Conservation (phyloP, 495 filamentous ascomycete genomes). For the Penicillium salamii region DNA sequence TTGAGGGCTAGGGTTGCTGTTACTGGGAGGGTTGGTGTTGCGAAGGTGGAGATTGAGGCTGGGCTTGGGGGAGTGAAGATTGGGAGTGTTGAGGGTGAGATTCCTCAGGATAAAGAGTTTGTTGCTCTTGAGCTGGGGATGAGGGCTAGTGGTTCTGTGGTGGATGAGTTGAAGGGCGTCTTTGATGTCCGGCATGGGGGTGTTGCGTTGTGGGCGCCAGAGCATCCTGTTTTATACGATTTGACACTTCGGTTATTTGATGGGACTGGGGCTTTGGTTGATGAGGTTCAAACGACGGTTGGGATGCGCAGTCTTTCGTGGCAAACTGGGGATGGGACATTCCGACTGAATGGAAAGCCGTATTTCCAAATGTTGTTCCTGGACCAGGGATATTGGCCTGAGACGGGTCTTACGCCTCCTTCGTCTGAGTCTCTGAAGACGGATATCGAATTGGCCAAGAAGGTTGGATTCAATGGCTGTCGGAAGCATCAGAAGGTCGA, state of each 20-base stretch:
- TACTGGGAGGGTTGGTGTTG: constrained; percentile 8
- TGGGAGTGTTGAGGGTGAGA: constrained; percentile 4
- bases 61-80: constrained; percentile 19
- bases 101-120: constrained; percentile 19
- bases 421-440: constrained; percentile 28
- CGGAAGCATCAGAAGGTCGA: constrained; percentile 45
- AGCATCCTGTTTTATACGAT: constrained; percentile 38
- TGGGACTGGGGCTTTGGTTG: constrained; percentile 13
- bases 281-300: constrained; percentile 30
- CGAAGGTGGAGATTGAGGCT: constrained; percentile 26
- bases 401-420: constrained; percentile 38
- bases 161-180: constrained; percentile 3
- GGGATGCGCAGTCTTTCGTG: constrained; percentile 38
- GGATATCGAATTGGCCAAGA: constrained; percentile 33
- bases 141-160: constrained; percentile 8
- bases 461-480: constrained; percentile 35
- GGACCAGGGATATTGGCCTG: constrained; percentile 40
- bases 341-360: constrained; percentile 37
- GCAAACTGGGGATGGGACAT: constrained; percentile 35
- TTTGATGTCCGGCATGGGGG: constrained; percentile 26
- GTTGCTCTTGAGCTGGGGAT: constrained; percentile 24
- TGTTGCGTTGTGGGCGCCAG: constrained; percentile 37
- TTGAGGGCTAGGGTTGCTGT: constrained; percentile 27
- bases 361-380: constrained; percentile 37
- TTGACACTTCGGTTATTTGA: constrained; percentile 27